These are phyloP conservation scores for Paecilomyces sp. DNA, from an alignment of 2,329 filamentous ascomycete species.

Conservation along the genomic window DNA sequence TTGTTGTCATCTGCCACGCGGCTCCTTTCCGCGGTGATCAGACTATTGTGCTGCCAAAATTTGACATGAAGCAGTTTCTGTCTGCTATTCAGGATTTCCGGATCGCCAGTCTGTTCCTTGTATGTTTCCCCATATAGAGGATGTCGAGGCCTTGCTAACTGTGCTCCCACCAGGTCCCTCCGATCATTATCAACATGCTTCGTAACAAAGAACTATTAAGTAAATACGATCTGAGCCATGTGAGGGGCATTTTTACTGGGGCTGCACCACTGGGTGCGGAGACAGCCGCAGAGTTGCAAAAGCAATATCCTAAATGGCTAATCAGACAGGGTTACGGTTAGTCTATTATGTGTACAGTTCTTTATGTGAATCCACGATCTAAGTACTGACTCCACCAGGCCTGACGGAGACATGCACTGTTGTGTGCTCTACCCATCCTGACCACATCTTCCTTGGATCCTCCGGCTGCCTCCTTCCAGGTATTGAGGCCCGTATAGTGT, in stretches of 20 bases:
- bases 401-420: slow-evolving; percentile 73
- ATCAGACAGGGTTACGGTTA: slow-evolving; percentile 66
- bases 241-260: slow-evolving; percentile 61
- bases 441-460: slow-evolving; percentile 64
- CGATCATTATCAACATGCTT: slow-evolving; percentile 71
- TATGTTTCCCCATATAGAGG: slow-evolving; percentile 28
- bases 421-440: slow-evolving; percentile 47
- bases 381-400: slow-evolving; percentile 40
- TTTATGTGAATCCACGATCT: too few relatives aligned
- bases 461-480: slow-evolving; percentile 64
- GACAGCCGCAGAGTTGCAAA: slow-evolving; percentile 57
- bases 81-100: slow-evolving; percentile 60
- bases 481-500: slow-evolving; percentile 59
- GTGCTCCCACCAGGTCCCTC: slow-evolving; percentile 56
- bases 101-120: slow-evolving; percentile 61
- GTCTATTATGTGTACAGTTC: slow-evolving; percentile 5
- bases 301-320: slow-evolving; percentile 56
- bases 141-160: not conserved
- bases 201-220: slow-evolving; percentile 55
- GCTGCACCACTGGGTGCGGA: slow-evolving; percentile 72
- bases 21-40: slow-evolving; percentile 65
- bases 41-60: slow-evolving; percentile 63
- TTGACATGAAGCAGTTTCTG: slow-evolving; percentile 62
- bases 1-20: slow-evolving; percentile 63
- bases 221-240: slow-evolving; percentile 65